These are phyloP conservation scores for Leucosporidium yakuticum DNA, from an alignment of 768 basidiomycete genomes.

Conservation along the genomic window DNA sequence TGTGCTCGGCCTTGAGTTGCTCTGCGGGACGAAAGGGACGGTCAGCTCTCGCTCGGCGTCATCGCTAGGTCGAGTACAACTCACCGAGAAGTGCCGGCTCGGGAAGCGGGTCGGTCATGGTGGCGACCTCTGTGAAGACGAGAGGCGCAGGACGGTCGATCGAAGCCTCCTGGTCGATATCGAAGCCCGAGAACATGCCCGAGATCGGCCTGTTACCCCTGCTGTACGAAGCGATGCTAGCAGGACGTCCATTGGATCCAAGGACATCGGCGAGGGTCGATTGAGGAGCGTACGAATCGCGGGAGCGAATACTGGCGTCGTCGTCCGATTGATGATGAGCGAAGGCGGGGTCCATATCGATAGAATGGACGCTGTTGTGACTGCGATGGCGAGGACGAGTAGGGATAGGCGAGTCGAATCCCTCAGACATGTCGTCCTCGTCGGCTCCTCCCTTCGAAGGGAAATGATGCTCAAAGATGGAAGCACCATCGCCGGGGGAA, in stretches of 20 bases:
- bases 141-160: too few species aligned
- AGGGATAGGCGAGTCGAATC: slow-evolving; percentile 6
- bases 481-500: slow-evolving; percentile 16
- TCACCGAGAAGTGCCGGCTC: background rate
- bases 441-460: slow-evolving; percentile 1
- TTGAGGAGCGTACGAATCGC: slow-evolving; percentile 2
- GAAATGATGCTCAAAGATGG: slow-evolving; percentile 34
- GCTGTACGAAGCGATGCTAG: background rate
- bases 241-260: background rate
- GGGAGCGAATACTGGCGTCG: slow-evolving; percentile 54
- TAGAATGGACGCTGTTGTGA: slow-evolving; percentile 49
- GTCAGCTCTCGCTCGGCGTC: too few species aligned
- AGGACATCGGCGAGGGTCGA: slow-evolving; percentile 22
- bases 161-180: background rate
- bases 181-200: background rate
- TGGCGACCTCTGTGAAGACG: slow-evolving; percentile 15
- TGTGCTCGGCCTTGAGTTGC: too few species aligned
- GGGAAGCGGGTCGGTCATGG: slow-evolving; percentile 17
- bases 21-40: too few species aligned
- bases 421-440: slow-evolving; percentile 13
- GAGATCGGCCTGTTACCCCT: slow-evolving; percentile 22
- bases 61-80: too few species aligned
- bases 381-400: slow-evolving; percentile 8
- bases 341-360: slow-evolving; percentile 69
- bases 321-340: slow-evolving; percentile 53